Evolutionary conservation across 1,139 yeast species (phyloP).

Genomic region (Saccharomyces pastorianus): DNA sequence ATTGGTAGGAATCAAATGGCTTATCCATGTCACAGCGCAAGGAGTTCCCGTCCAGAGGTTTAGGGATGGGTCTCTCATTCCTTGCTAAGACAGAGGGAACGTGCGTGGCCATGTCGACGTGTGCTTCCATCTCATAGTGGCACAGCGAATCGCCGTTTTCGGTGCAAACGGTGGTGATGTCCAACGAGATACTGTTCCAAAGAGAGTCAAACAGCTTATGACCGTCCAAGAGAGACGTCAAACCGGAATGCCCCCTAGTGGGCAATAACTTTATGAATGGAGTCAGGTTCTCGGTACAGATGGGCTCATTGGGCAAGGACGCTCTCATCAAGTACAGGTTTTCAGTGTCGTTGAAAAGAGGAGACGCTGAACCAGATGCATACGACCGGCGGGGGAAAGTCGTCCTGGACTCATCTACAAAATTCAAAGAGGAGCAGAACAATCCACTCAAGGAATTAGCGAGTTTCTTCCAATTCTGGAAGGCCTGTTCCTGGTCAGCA

Average conservation of each 20-base stretch:
- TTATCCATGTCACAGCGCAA: constrained; percentile 65
- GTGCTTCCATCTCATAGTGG: constrained; percentile 51
- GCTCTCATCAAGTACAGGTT: constrained; percentile 62
- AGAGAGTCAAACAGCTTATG: constrained; percentile 88
- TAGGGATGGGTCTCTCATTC: constrained; percentile 65
- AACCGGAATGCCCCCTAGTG: constrained; percentile 86
- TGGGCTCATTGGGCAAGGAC: constrained; percentile 88
- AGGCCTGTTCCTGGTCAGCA: constrained; percentile 44
- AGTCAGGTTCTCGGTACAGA: constrained; percentile 94
- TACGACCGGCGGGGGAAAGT: constrained; percentile 57
- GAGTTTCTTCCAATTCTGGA: constrained; percentile 58
- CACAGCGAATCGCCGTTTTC: constrained; percentile 34
- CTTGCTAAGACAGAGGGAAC: constrained; percentile 60
- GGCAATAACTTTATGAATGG: constrained; percentile 88
- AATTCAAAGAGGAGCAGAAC: constrained; percentile 91
- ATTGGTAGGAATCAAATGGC: constrained; percentile 51
- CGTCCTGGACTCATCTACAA: constrained; percentile 72
- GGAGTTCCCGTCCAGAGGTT: constrained; percentile 59
- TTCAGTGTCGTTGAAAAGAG: constrained; percentile 25
- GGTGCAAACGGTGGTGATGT: constrained; percentile 53
- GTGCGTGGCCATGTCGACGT: constrained; percentile 69
- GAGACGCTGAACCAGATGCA: constrained; percentile 17
- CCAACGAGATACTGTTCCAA: constrained; percentile 93
- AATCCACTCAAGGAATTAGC: constrained; percentile 79
- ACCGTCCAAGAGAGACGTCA: constrained; percentile 80